Percentiles rank a stretch among this genome's conserved stretches.
Conservation (phyloP, 352 stramenopile genomes). For the Globisporangium viniferum region DNA sequence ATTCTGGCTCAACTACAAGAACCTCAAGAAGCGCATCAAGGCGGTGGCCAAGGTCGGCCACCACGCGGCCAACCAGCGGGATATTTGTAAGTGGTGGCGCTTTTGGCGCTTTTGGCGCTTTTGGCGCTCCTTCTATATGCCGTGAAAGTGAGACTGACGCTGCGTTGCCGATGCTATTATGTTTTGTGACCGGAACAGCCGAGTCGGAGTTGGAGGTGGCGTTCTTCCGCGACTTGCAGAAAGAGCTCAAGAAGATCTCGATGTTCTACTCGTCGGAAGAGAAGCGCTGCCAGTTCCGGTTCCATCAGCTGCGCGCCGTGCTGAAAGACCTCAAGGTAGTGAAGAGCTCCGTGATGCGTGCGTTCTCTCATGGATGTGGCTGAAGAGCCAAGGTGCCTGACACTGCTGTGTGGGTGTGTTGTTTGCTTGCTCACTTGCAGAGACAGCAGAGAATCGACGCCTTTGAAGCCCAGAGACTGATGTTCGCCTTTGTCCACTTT, state of each 20-base stretch:
- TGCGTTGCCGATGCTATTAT: not conserved
- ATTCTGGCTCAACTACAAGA: constrained; percentile 88
- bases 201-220: constrained; percentile 70
- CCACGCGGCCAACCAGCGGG: constrained; percentile 15
- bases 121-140: not conserved
- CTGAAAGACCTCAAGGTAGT: constrained; percentile 61
- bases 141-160: not conserved
- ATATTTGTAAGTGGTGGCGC: constrained; percentile 34
- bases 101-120: not conserved
- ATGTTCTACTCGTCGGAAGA: constrained; percentile 75
- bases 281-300: constrained; percentile 68
- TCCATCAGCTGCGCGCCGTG: constrained; percentile 66
- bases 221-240: constrained; percentile 75
- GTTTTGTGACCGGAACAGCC: constrained; percentile 23
- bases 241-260: constrained; percentile 78
- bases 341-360: not conserved
- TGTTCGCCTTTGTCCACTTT: constrained; percentile 83
- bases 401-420: not conserved
- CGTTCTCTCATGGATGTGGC: not conserved
- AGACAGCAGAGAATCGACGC: constrained; percentile 40
- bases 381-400: not conserved
- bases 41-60: constrained; percentile 36
- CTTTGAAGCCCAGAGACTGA: constrained; percentile 63
- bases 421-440: constrained; percentile 15
- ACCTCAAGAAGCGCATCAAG: constrained; percentile 84